A percentile compares a stretch with the other conserved stretches of the same genome.
Conservation (phyloP, 1,139 yeast species). For the Geotrichum carabidarum region DNA sequence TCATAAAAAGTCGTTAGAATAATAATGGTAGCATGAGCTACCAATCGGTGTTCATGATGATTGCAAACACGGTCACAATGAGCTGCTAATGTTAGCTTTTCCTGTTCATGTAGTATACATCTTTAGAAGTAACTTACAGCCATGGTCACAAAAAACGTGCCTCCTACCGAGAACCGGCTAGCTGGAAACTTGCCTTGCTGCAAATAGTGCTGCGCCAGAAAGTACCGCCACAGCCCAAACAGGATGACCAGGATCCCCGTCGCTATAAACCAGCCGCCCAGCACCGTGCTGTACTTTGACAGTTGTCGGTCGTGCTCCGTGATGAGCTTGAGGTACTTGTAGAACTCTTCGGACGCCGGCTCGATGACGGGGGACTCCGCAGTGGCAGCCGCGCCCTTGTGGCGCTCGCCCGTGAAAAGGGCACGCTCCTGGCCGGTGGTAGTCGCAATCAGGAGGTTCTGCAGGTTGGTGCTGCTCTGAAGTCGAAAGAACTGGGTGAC, state of each 20-base stretch:
- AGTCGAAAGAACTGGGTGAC: slow-evolving; percentile 50
- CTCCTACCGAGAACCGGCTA: slow-evolving; percentile 38
- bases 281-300: slow-evolving; percentile 24
- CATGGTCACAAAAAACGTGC: slow-evolving; percentile 39
- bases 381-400: background rate
- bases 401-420: slow-evolving; percentile 3
- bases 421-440: slow-evolving; percentile 11
- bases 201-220: slow-evolving; percentile 44
- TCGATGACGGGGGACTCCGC: slow-evolving; percentile 10
- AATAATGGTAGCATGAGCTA: background rate
- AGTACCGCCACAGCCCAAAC: slow-evolving; percentile 44
- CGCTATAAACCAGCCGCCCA: slow-evolving; percentile 41
- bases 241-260: slow-evolving; percentile 42
- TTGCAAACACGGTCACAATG: slow-evolving; percentile 13
- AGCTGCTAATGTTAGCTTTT: slow-evolving; percentile 3
- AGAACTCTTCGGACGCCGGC: slow-evolving; percentile 10
- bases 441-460: slow-evolving; percentile 10
- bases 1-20: too few species aligned
- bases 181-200: slow-evolving; percentile 50
- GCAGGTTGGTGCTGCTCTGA: slow-evolving; percentile 21
- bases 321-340: slow-evolving; percentile 1
- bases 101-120: background rate
- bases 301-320: slow-evolving; percentile 16
- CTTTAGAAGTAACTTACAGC: slow-evolving; percentile 31
- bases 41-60: slow-evolving; percentile 7